Percentiles rank a stretch among this genome's conserved stretches.
phyloP scores from a whole-genome alignment of 1,284 basidiomycete genomes.

The Puccinia novopanici region DNA sequence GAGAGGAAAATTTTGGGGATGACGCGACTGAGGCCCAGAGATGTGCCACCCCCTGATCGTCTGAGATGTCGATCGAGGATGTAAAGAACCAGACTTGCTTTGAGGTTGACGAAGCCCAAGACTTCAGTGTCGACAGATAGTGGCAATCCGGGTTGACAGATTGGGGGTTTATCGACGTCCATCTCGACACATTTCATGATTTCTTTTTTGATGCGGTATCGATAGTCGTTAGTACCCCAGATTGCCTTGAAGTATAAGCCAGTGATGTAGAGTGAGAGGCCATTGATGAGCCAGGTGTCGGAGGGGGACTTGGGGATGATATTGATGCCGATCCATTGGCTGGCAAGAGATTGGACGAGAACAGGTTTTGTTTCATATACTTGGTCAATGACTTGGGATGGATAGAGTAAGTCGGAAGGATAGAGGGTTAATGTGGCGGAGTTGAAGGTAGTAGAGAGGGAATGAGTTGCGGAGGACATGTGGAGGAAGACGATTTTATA shows the following conservation, averaged over 20 bases:
- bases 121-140: slow-evolving; percentile 54
- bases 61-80: slow-evolving; percentile 90
- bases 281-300: slow-evolving; percentile 94
- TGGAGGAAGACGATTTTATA: slow-evolving; percentile 97
- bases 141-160: slow-evolving; percentile 85
- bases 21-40: slow-evolving; percentile 87
- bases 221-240: slow-evolving; percentile 95
- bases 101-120: slow-evolving; percentile 80
- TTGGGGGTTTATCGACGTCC: slow-evolving; percentile 86
- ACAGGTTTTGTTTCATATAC: slow-evolving; percentile 85
- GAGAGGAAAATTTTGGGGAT: slow-evolving; percentile 93
- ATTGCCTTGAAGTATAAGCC: slow-evolving; percentile 83
- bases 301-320: slow-evolving; percentile 92
- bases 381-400: slow-evolving; percentile 87
- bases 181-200: slow-evolving; percentile 87
- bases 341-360: slow-evolving; percentile 83
- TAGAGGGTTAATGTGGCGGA: slow-evolving; percentile 80
- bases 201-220: slow-evolving; percentile 92
- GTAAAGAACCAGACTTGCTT: slow-evolving; percentile 90
- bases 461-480: slow-evolving; percentile 64
- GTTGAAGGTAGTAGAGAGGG: slow-evolving; percentile 73
- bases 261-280: slow-evolving; percentile 85
- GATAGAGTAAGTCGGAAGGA: slow-evolving; percentile 80
- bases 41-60: slow-evolving; percentile 78
- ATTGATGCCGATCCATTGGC: slow-evolving; percentile 96